These are phyloP conservation scores for Podospora bellae-mahoneyi DNA, from an alignment of 495 filamentous ascomycete species.

Conservation along the genomic window DNA sequence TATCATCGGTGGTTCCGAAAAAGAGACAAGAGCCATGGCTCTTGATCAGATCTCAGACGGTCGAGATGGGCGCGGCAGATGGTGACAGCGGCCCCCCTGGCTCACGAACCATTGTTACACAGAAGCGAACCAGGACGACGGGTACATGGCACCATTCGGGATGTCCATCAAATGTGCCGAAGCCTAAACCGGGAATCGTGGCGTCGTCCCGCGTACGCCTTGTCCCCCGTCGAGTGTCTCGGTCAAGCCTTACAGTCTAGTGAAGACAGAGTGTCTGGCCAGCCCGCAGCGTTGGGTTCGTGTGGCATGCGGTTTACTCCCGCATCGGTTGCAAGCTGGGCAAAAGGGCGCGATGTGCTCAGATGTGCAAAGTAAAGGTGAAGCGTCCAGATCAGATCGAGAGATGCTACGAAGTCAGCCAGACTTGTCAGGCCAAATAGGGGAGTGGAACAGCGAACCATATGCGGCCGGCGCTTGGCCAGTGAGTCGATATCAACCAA, in stretches of 20 bases:
- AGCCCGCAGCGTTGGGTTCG: constrained; percentile 19
- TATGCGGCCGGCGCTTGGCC: not conserved
- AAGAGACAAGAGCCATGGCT: not conserved
- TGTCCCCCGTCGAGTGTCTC: constrained; percentile 10
- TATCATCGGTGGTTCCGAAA: not conserved
- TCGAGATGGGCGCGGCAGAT: not conserved
- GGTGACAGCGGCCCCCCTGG: not conserved
- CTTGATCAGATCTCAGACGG: not conserved
- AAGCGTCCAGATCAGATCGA: not conserved
- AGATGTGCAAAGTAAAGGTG: not conserved
- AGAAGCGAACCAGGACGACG: not conserved
- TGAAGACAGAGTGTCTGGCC: constrained; percentile 16
- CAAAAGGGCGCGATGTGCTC: constrained; percentile 1
- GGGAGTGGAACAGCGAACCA: not conserved
- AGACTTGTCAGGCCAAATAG: not conserved
- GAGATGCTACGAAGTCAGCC: not conserved
- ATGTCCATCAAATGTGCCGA: constrained; percentile 15
- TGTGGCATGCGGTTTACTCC: constrained; percentile 26
- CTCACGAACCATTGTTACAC: not conserved
- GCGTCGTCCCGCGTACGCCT: constrained; percentile 13
- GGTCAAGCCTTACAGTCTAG: constrained; percentile 8
- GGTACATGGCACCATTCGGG: constrained; percentile 12
- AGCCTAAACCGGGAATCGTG: constrained; percentile 20
- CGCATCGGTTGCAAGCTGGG: constrained; percentile 5
- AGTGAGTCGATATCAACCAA: not conserved